Evolutionary conservation across 495 filamentous ascomycete species (phyloP), one percentile per base, ranked within the genome.

Genomic region (Neurospora hispaniola): DNA sequence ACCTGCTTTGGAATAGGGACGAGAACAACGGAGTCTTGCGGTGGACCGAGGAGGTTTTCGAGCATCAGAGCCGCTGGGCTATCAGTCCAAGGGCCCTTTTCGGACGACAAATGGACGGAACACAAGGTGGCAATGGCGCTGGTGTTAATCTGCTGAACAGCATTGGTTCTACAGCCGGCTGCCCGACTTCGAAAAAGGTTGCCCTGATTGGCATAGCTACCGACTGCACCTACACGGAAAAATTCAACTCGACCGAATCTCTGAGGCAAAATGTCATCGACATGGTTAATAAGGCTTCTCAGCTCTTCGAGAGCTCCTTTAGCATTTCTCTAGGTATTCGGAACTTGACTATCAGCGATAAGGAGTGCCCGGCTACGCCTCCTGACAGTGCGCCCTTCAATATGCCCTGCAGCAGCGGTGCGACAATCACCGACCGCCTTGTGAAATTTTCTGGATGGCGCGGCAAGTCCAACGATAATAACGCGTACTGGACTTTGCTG

Each of bases 401-500:
- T 75, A 79, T 91, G 54, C 85, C 85, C 18, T 99, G 96, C 80
- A 84, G 80, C 35, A 73, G 81, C 14, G 83, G 84, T 46, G 81
- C 85, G n/a, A 85, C 84, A 42, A 96, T 99, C 72, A 90, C 90
- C 42, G 85, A 90, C 75, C 92, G 96, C 5, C 84, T 99, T 18
- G 94, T 95, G 79, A 83, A 91, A 11, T 98, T 99, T 80, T 97
- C 94, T 1, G 82, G 85, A 72, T 99, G 96, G 96, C 88, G 96
- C 71, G 92, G 94, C 3, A 79, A 86, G 72, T 83, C 76, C 69
- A 81, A 85, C 16, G 96, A 98, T 79, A 84, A 79, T 54, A 96
- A 97, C 79, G 93, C 94, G 4, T 96, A 95, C 80, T 99, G 96
- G 96, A 97, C 93, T 5, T 83, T 99, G 27, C 82, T 99, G 81